A percentile compares a stretch with the other conserved stretches of the same genome.
Evolutionary conservation across 2,329 filamentous ascomycete species (phyloP).

Genomic region (Elsinoe ampelina): DNA sequence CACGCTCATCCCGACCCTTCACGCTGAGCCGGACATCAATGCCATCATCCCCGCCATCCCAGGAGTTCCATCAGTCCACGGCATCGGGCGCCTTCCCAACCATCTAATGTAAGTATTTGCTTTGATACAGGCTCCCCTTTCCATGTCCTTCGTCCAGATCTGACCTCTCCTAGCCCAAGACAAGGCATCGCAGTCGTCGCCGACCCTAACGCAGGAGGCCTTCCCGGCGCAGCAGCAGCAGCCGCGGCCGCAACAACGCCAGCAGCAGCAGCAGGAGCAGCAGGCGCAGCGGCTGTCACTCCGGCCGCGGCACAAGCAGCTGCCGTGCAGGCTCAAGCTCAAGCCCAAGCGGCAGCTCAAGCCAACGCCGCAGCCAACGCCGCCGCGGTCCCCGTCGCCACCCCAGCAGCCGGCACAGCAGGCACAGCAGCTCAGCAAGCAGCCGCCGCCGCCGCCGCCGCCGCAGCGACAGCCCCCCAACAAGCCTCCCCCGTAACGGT

Average conservation of each 20-base stretch:
- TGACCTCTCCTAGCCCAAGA: not conserved
- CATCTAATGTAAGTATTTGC: not conserved
- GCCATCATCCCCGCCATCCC: not conserved
- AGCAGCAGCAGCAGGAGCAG: not conserved
- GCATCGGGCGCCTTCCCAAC: not conserved
- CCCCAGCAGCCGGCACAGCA: not conserved
- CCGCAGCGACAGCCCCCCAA: not conserved
- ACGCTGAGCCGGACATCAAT: not conserved
- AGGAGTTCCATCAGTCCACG: not conserved
- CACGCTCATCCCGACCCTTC: not conserved
- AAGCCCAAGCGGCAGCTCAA: slow-evolving; percentile 8
- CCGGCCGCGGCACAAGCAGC: not conserved
- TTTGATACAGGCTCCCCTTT: not conserved
- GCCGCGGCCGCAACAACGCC: not conserved
- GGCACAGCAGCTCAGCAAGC: not conserved
- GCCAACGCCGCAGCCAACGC: slow-evolving; percentile 6
- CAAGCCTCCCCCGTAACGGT: not conserved
- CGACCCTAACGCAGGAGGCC: slow-evolving; percentile 11
- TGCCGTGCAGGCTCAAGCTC: not conserved
- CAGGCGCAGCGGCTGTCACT: not conserved
- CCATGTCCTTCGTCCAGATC: not conserved
- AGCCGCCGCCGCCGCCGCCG: not conserved
- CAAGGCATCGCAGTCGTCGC: slow-evolving; percentile 14
- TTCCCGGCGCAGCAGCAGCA: not conserved
- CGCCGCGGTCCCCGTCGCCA: not conserved